Evolutionary conservation across 208 protist genomes (phyloP).

Genomic region (Wallacemonas sp.): DNA sequence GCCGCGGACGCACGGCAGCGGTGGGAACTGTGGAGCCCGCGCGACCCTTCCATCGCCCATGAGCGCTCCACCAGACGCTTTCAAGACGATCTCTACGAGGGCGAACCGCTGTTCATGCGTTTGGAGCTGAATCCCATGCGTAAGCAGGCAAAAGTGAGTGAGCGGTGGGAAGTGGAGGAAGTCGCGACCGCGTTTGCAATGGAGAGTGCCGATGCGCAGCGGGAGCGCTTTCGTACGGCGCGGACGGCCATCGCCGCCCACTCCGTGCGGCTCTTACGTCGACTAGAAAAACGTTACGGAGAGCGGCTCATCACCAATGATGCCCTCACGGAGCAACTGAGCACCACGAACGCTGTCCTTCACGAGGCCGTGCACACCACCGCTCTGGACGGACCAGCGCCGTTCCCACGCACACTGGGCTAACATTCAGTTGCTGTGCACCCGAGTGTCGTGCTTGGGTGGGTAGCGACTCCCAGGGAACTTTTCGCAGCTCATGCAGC

Average conservation of each 20-base stretch:
- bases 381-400: not conserved
- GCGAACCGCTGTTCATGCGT: constrained; percentile 85
- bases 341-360: not conserved
- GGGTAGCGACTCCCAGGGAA: too few species aligned
- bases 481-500: too few species aligned
- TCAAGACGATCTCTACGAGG: constrained; percentile 86
- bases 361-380: not conserved
- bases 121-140: constrained; percentile 36
- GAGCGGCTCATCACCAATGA: constrained; percentile 40
- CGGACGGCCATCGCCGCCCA: constrained; percentile 36
- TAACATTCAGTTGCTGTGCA: not conserved
- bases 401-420: constrained; percentile 1
- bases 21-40: constrained; percentile 81
- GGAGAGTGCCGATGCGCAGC: constrained; percentile 45
- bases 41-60: constrained; percentile 79
- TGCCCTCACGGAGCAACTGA: not conserved
- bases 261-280: constrained; percentile 37
- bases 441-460: not conserved
- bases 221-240: constrained; percentile 38
- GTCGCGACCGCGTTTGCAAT: constrained; percentile 48
- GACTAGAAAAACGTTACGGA: constrained; percentile 61
- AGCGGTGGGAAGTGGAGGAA: constrained; percentile 77
- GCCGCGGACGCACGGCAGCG: constrained; percentile 54
- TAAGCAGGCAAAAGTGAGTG: constrained; percentile 31
- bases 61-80: constrained; percentile 77